Evolutionary conservation across 306 rosid species (phyloP).

Genomic region (Castanea sativa): DNA sequence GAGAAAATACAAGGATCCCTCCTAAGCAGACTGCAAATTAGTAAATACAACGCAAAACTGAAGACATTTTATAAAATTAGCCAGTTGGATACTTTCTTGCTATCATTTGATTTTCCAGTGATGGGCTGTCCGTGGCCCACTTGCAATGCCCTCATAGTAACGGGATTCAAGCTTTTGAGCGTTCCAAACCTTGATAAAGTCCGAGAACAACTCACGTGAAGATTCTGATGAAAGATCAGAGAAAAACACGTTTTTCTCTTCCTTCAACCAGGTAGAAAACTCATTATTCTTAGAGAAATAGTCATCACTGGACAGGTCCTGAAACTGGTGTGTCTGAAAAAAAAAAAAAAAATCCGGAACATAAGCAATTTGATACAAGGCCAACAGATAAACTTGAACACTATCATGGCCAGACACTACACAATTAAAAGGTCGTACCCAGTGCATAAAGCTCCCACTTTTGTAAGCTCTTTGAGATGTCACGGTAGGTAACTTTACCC

Average conservation of each 20-base stretch:
- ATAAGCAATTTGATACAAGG: background rate
- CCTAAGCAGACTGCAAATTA: background rate
- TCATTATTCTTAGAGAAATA: slow-evolving; percentile 88
- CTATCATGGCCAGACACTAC: background rate
- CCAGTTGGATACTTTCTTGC: background rate
- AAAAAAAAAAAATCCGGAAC: background rate
- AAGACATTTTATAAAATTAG: background rate
- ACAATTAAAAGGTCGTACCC: no score
- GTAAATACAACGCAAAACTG: background rate
- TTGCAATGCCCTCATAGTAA: slow-evolving; percentile 81
- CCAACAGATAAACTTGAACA: background rate
- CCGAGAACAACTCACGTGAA: slow-evolving; percentile 61
- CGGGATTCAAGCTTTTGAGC: slow-evolving; percentile 54
- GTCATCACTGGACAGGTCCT: slow-evolving; percentile 70
- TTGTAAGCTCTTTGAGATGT: no score
- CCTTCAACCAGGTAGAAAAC: slow-evolving; percentile 90
- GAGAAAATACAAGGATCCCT: background rate
- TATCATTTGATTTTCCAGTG: slow-evolving; percentile 74
- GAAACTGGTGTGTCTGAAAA: slow-evolving; percentile 44
- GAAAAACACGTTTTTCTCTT: slow-evolving; percentile 81
- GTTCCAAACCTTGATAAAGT: slow-evolving; percentile 81
- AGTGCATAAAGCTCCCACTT: no score
- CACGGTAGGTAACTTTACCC: no score
- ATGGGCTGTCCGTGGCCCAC: slow-evolving; percentile 74
- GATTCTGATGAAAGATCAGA: slow-evolving; percentile 75